A percentile compares a stretch with the other conserved stretches of the same genome.
Conservation (phyloP, 257 asterid genomes). For the Solanum acaule region DNA sequence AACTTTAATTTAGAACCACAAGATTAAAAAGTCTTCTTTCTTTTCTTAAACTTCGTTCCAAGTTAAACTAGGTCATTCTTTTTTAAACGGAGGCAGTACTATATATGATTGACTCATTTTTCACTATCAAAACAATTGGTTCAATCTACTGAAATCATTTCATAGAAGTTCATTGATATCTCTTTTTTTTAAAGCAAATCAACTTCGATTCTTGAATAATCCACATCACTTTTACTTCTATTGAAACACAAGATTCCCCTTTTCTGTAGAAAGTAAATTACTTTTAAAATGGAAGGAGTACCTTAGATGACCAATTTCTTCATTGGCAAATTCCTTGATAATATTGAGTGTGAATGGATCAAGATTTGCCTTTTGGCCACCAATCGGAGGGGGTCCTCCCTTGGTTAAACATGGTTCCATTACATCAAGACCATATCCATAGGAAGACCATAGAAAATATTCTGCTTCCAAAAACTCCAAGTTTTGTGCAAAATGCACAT, state of each 20-base stretch:
- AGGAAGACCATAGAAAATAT: constrained; percentile 19
- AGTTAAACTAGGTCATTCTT: too few species aligned
- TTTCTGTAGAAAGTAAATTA: neutral
- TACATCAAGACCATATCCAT: constrained; percentile 34
- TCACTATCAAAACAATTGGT: too few species aligned
- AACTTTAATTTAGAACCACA: too few species aligned
- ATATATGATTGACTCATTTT: too few species aligned
- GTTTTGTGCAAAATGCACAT: constrained; percentile 30
- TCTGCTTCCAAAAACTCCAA: constrained; percentile 40
- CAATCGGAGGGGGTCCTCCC: constrained; percentile 45
- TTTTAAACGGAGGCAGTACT: too few species aligned
- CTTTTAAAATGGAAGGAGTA: neutral
- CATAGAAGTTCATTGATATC: neutral
- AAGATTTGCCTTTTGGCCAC: constrained; percentile 32
- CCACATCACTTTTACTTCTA: too few species aligned
- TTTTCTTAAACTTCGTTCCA: too few species aligned
- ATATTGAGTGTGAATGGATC: constrained; percentile 8
- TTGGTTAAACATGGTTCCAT: constrained; percentile 17
- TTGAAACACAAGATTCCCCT: neutral
- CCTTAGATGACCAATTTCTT: constrained; percentile 35
- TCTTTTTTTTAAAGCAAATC: too few species aligned
- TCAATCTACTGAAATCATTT: too few species aligned
- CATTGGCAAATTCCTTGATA: constrained; percentile 20
- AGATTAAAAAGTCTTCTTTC: too few species aligned
- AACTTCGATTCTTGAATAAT: neutral